Base-by-base conservation (phyloP, 1,139 yeast species). In the Zygotorulaspora mrakii region DNA sequence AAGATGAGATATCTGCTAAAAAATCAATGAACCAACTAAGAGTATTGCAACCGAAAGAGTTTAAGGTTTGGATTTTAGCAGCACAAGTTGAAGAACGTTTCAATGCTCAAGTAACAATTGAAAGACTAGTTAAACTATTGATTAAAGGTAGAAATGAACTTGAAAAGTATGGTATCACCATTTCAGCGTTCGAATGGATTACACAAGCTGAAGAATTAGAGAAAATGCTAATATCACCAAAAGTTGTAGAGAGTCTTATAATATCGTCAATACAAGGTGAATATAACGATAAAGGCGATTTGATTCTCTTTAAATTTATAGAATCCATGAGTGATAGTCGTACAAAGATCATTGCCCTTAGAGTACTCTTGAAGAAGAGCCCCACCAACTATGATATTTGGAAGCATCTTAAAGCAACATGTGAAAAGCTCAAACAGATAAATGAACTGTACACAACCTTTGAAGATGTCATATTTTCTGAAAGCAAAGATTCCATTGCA, bases 1-100 rank as follows among this genome's bases (percentile, higher is more conserved):
- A 75, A 45, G 59, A 60, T 2, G 46, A 57, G 70, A 23, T 71
- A 66, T 47, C 61, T 61, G 80, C 88, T 0, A 75, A 75, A 47
- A 55, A 63, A 12, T 64, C 77, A 0, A 64, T 87, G 25, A 77
- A 79, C 48, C 64, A 59, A 25, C 94, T 95, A 0, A 66, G 86
- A 45, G 76, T 76, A 46, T 61, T 63, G 0, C 58, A 82, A 14
- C 70, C 74, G 4, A 65, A 70, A 3, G 72, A 77, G n/a, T 64
- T 70, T 33, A 69, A 71, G 18, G 70, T 87, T 1, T 86, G 95
- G 94, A 64, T 86, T 1, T 70, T 81, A 0, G 89, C 88, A 1
- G 73, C 79, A 1, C 74, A 79, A 45, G 58, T 87, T 11, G 95
- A 87, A 60, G 95, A 86, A 54, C 68, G 73, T 37, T 57, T 59